Evolutionary conservation across 768 basidiomycete species (phyloP).

Genomic region (Gyrodon lividus): DNA sequence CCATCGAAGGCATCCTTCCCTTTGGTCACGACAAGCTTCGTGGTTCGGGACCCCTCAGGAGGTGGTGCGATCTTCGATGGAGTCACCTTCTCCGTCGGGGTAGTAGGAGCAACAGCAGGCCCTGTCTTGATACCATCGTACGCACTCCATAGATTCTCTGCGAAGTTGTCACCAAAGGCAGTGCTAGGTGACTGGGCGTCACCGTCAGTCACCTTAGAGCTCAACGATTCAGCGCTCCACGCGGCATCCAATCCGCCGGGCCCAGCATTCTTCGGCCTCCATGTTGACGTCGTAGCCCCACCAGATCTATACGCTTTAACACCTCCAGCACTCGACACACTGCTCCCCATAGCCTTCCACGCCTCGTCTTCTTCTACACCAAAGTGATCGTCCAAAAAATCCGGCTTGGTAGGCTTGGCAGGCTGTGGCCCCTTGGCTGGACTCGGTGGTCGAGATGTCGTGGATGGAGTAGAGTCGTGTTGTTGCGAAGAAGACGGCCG

Average conservation of each 20-base stretch:
- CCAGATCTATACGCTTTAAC: conserved; percentile 27
- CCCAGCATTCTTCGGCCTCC: conserved; percentile 28
- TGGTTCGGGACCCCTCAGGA: conserved; percentile 31
- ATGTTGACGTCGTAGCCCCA: conserved; percentile 18
- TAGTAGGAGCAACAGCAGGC: conserved; percentile 2
- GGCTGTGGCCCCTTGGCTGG: conserved; percentile 13
- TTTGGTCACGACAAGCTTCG: conserved; percentile 32
- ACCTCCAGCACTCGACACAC: conserved; percentile 12
- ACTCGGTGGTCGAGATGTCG: conserved; percentile 26
- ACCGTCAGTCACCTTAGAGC: conserved; percentile 23
- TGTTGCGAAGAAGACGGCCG: conserved; percentile 47
- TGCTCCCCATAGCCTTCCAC: conserved; percentile 43
- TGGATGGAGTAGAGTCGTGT: conserved; percentile 36
- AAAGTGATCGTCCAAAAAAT: conserved; percentile 40
- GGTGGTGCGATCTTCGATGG: conserved; percentile 26
- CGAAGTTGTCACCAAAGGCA: conserved; percentile 68
- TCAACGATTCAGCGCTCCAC: conserved; percentile 39
- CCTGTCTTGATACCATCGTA: conserved; percentile 36
- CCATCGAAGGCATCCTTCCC: conserved; percentile 80
- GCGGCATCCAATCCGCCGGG: conserved; percentile 32
- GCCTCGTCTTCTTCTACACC: conserved; percentile 44
- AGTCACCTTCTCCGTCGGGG: conserved; percentile 14
- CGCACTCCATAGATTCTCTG: conserved; percentile 53
- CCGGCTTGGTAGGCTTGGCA: conserved; percentile 18
- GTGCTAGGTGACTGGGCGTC: conserved; percentile 22